A percentile compares a stretch with the other conserved stretches of the same genome.
phyloP scores from a whole-genome alignment of 305 asterid species.

The Fraxinus dipetala region DNA sequence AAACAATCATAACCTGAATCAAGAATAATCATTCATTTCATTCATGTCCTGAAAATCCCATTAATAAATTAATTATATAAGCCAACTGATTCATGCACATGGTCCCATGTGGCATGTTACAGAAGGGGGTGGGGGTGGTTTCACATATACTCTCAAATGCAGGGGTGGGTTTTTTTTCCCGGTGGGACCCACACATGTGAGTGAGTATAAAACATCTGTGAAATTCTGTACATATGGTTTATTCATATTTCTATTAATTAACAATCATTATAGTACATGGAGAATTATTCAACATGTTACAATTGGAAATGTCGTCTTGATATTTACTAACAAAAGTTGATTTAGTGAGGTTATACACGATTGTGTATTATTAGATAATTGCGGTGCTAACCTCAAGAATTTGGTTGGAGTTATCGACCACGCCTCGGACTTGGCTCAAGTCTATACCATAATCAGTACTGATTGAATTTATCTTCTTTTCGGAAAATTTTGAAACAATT shows the following conservation, averaged over 20 bases:
- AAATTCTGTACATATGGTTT: no score
- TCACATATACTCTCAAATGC: no score
- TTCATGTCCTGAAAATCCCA: no score
- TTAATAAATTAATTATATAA: not conserved
- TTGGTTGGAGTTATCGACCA: conserved; percentile 63
- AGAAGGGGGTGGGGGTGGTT: no score
- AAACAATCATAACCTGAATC: not conserved
- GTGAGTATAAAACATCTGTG: no score
- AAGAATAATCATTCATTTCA: not conserved
- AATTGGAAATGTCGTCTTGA: not conserved
- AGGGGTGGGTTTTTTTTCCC: no score
- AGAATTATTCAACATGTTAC: no score
- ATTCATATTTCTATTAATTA: no score
- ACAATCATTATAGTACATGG: no score
- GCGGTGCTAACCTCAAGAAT: conserved; percentile 49
- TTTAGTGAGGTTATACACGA: not conserved
- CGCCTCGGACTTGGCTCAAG: conserved; percentile 59
- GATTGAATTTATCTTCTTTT: conserved; percentile 53
- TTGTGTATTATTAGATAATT: not conserved
- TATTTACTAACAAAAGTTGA: not conserved
- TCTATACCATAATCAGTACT: conserved; percentile 47
- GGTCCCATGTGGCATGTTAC: not conserved
- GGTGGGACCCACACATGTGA: no score
- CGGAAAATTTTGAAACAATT: conserved; percentile 51
- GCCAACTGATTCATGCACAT: not conserved